Percentiles rank a stretch among this genome's conserved stretches.
These are phyloP conservation scores for Leccinum solheimii DNA, from an alignment of 1,284 basidiomycete species.

Conservation along the genomic window DNA sequence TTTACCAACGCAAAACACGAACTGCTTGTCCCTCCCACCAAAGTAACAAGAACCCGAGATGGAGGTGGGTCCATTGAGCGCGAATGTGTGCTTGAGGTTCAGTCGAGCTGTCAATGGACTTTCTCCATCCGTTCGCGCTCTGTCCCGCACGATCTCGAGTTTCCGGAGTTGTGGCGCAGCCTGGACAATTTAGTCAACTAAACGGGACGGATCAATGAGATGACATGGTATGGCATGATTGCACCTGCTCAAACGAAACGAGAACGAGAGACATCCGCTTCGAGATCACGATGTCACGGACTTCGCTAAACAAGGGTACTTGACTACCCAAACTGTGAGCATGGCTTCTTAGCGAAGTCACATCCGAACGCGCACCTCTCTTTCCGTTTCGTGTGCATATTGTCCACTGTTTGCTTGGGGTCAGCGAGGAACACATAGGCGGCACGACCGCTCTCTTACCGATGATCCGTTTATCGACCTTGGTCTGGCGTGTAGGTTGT, in stretches of 20 bases:
- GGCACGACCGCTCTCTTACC: conserved; percentile 43
- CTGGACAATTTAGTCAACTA: conserved; percentile 35
- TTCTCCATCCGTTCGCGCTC: conserved; percentile 26
- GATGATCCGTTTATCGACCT: conserved; percentile 73
- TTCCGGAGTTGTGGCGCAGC: conserved; percentile 75
- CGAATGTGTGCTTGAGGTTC: too few relatives aligned
- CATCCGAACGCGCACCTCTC: conserved; percentile 54
- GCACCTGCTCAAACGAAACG: conserved; percentile 58
- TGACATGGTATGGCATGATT: not conserved
- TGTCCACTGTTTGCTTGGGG: conserved; percentile 54
- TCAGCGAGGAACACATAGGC: conserved; percentile 4
- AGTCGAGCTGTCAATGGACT: conserved; percentile 36
- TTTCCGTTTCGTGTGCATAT: conserved; percentile 60
- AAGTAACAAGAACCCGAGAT: too few relatives aligned
- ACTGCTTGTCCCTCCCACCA: too few relatives aligned
- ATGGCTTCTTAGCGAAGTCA: not conserved
- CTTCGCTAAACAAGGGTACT: conserved; percentile 74
- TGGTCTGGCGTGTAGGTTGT: conserved; percentile 55
- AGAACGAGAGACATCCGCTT: conserved; percentile 58
- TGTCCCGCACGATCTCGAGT: conserved; percentile 63
- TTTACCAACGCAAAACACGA: too few relatives aligned
- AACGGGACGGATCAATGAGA: not conserved
- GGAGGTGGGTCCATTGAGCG: too few relatives aligned
- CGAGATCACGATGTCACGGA: conserved; percentile 70
- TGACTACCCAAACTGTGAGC: conserved; percentile 44